Percentiles rank a stretch among this genome's conserved stretches.
Conservation (phyloP, 2,329 filamentous ascomycete genomes). For the Cladosporium sp. region DNA sequence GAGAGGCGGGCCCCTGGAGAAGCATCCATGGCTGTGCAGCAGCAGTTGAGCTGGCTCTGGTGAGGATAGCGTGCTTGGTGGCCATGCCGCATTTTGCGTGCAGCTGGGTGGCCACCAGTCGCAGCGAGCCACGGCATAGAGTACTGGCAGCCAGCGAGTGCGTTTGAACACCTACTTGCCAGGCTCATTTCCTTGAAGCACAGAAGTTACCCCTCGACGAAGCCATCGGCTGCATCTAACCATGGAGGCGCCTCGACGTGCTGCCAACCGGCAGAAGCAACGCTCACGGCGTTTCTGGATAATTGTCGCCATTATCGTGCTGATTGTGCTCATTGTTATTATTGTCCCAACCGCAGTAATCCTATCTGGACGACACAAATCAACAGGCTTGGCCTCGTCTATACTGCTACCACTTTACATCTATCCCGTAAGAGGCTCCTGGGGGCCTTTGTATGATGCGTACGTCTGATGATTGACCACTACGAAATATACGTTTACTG, state of each 20-base stretch:
- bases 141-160: neutral
- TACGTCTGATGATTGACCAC: constrained; percentile 7
- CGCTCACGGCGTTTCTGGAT: constrained; percentile 18
- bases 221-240: neutral
- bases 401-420: constrained; percentile 26
- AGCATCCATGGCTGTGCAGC: constrained; percentile 2
- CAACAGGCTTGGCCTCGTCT: constrained; percentile 21
- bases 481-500: neutral
- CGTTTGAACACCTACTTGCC: neutral
- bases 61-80: neutral
- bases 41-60: neutral
- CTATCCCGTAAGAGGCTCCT: constrained; percentile 22
- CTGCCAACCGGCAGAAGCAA: constrained; percentile 18
- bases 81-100: neutral
- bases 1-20: neutral
- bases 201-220: neutral
- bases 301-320: constrained; percentile 12
- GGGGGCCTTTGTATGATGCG: constrained; percentile 26
- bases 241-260: constrained; percentile 20
- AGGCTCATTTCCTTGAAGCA: constrained; percentile 5
- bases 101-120: neutral
- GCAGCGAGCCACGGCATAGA: neutral
- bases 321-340: constrained; percentile 21
- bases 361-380: constrained; percentile 16
- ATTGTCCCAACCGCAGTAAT: constrained; percentile 24